Conservation (phyloP, 768 basidiomycete species). For the Wakefieldia striispora region DNA sequence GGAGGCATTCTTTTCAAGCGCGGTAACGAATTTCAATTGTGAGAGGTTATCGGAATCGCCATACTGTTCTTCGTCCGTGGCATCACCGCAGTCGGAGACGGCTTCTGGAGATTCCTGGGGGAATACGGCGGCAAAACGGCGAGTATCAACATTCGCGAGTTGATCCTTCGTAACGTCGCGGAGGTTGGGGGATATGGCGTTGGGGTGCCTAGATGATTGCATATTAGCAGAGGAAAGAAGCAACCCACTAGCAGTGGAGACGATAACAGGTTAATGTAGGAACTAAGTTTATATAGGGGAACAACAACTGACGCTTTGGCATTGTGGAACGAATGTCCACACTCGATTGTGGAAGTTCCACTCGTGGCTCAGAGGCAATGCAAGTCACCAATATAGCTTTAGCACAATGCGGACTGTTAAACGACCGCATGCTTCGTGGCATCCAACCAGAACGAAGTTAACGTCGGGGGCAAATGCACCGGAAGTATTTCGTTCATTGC, state of each 20-base stretch:
- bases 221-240: constrained; percentile 4
- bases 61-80: constrained; percentile 13
- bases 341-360: constrained; percentile 17
- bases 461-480: too few relatives aligned
- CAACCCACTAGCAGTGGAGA: constrained; percentile 3
- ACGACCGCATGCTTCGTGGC: background rate
- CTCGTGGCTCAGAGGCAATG: constrained; percentile 19
- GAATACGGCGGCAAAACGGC: constrained; percentile 28
- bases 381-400: background rate
- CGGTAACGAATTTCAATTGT: constrained; percentile 11
- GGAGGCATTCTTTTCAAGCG: background rate
- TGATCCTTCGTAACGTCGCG: background rate
- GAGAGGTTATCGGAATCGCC: constrained; percentile 5
- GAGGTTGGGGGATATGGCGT: constrained; percentile 5
- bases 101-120: constrained; percentile 7
- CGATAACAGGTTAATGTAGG: background rate
- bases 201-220: constrained; percentile 6
- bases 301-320: constrained; percentile 24
- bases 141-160: constrained; percentile 17
- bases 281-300: constrained; percentile 17
- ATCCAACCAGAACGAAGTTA: background rate
- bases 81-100: constrained; percentile 5
- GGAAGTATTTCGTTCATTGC: too few relatives aligned
- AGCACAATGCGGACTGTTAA: too few relatives aligned
- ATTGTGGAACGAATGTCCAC: constrained; percentile 21